A percentile compares a stretch with the other conserved stretches of the same genome.
phyloP scores from a whole-genome alignment of 352 stramenopile genomes.

The Thalassiosira exigua region DNA sequence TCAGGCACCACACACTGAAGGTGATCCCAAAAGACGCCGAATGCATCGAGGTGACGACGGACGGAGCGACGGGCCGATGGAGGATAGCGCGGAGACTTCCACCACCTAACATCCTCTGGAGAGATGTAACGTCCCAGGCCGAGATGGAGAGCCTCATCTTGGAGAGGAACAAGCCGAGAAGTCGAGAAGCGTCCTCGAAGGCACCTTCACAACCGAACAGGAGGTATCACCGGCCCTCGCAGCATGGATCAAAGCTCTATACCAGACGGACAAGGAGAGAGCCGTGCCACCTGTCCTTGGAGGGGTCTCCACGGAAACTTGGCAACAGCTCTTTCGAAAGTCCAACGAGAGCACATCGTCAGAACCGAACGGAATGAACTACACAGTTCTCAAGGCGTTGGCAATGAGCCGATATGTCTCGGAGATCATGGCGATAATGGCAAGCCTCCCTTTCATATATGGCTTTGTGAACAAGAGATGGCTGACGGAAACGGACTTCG shows the following conservation, averaged over 20 bases:
- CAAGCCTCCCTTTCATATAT: slow-evolving; percentile 29
- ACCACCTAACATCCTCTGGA: too few relatives aligned
- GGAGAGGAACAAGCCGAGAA: slow-evolving; percentile 13
- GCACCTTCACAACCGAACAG: too few relatives aligned
- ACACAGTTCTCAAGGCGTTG: slow-evolving; percentile 23
- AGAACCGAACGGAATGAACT: slow-evolving; percentile 12
- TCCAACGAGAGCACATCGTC: slow-evolving; percentile 13
- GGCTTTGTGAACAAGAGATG: slow-evolving; percentile 25
- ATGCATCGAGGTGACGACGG: background rate
- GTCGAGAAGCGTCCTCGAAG: too few relatives aligned
- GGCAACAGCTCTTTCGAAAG: background rate
- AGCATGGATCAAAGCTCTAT: slow-evolving; percentile 21
- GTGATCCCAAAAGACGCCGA: slow-evolving; percentile 16
- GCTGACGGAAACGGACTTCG: slow-evolving; percentile 31
- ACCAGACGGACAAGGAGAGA: background rate
- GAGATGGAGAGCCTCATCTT: slow-evolving; percentile 4
- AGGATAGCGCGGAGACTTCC: too few relatives aligned
- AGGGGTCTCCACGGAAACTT: too few relatives aligned
- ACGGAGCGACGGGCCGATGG: too few relatives aligned
- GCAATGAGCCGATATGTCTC: background rate
- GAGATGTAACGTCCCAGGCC: background rate
- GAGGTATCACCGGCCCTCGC: too few relatives aligned
- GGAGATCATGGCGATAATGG: slow-evolving; percentile 14
- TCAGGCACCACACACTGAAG: slow-evolving; percentile 16
- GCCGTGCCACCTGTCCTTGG: too few relatives aligned